phyloP scores from a whole-genome alignment of 2,329 filamentous ascomycete genomes.

The Alternaria atra region DNA sequence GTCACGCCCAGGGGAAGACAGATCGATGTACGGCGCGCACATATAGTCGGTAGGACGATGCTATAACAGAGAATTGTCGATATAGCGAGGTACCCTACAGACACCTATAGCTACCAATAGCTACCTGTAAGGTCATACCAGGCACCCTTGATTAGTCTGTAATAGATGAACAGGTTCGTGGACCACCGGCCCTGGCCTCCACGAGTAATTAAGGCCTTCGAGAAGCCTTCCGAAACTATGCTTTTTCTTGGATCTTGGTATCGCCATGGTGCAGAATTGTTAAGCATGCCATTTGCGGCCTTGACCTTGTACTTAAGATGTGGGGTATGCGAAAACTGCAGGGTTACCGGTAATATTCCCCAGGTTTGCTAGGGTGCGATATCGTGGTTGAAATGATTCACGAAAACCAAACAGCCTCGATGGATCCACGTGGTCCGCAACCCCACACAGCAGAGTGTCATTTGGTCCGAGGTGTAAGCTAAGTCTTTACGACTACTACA shows the following conservation, averaged over 20 bases:
- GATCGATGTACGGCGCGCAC: slow-evolving; percentile 4
- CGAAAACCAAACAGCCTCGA: neutral
- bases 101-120: slow-evolving; percentile 3
- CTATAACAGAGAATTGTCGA: slow-evolving; percentile 25
- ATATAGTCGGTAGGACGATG: slow-evolving; percentile 28
- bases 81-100: slow-evolving; percentile 8
- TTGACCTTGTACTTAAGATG: slow-evolving; percentile 25
- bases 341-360: slow-evolving; percentile 25
- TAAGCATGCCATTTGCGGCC: slow-evolving; percentile 29
- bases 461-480: neutral
- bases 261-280: slow-evolving; percentile 21
- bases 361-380: slow-evolving; percentile 3
- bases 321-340: slow-evolving; percentile 25
- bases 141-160: slow-evolving; percentile 24
- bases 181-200: slow-evolving; percentile 39
- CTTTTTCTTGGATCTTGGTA: slow-evolving; percentile 21
- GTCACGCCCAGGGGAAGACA: slow-evolving; percentile 1
- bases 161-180: slow-evolving; percentile 36
- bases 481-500: neutral
- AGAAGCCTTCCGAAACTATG: slow-evolving; percentile 37
- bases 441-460: neutral
- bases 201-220: slow-evolving; percentile 31
- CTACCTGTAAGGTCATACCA: neutral
- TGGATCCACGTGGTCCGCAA: neutral
- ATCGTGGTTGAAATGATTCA: slow-evolving; percentile 4